Evolutionary conservation across 2,329 filamentous ascomycete species (phyloP).

Genomic region (Samsoniella hepiali): DNA sequence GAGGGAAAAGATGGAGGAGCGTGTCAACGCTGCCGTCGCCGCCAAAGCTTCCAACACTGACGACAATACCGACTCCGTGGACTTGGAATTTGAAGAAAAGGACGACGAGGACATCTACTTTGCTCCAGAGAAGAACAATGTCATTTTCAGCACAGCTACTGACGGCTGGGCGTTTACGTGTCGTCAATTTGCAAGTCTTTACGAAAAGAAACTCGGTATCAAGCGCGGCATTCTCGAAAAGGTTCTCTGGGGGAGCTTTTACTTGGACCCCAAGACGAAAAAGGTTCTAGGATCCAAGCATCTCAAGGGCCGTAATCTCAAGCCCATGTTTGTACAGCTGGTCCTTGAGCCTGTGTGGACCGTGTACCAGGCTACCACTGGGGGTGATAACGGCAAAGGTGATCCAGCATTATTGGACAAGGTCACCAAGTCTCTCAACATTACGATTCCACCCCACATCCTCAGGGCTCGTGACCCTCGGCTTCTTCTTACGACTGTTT

Average conservation of each 20-base stretch:
- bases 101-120: constrained; percentile 98
- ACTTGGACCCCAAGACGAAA: constrained; percentile 94
- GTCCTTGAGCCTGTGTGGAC: constrained; percentile 96
- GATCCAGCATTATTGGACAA: constrained; percentile 83
- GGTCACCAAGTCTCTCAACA: constrained; percentile 85
- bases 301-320: constrained; percentile 83
- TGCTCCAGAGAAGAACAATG: constrained; percentile 96
- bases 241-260: constrained; percentile 95
- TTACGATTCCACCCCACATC: constrained; percentile 81
- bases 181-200: constrained; percentile 86
- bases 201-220: constrained; percentile 96
- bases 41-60: constrained; percentile 52
- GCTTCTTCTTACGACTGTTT: constrained; percentile 79
- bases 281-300: constrained; percentile 88
- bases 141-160: constrained; percentile 96
- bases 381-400: constrained; percentile 76
- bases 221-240: constrained; percentile 86
- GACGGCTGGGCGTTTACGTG: constrained; percentile 99
- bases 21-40: constrained; percentile 67
- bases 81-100: constrained; percentile 76
- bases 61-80: constrained; percentile 52
- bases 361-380: constrained; percentile 85
- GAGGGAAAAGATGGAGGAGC: constrained; percentile 88
- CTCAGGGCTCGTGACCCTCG: constrained; percentile 79
- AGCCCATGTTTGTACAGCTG: constrained; percentile 96